These are phyloP conservation scores for Syncephalis plumigaleata DNA, from an alignment of 371 early-diverging fungal genomes.

Conservation along the genomic window DNA sequence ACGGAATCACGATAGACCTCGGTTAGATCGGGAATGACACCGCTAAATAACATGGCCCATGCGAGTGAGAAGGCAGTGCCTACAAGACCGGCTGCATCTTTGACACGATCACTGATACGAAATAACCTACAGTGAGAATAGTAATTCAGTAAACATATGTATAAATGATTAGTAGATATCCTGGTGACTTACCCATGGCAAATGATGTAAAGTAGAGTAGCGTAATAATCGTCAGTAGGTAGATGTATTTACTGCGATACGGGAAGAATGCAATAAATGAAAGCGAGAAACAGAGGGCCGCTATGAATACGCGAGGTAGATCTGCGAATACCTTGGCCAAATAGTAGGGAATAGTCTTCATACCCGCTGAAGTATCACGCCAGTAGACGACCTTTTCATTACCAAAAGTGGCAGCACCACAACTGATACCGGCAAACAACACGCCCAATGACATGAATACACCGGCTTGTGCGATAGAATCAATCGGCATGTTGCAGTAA, in stretches of 20 bases:
- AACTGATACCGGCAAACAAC: conserved; percentile 7
- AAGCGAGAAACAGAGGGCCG: conserved; percentile 23
- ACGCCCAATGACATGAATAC: conserved; percentile 2
- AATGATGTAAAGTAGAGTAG: conserved; percentile 3
- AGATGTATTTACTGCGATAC: too few relatives aligned
- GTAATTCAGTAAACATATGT: conserved; percentile 7
- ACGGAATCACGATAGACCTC: conserved; percentile 11
- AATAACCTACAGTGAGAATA: conserved; percentile 18
- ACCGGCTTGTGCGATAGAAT: not conserved
- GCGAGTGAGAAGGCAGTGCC: conserved; percentile 21
- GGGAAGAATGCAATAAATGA: conserved; percentile 12
- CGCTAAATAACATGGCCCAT: conserved; percentile 17
- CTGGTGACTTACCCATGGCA: conserved; percentile 16
- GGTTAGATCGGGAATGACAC: conserved; percentile 18
- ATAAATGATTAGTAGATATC: conserved; percentile 9
- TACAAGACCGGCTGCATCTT: conserved; percentile 14
- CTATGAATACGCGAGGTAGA: conserved; percentile 24
- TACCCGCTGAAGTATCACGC: conserved; percentile 27
- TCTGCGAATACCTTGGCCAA: conserved; percentile 29
- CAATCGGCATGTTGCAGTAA: too few relatives aligned
- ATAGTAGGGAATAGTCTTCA: conserved; percentile 24
- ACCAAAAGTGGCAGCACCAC: conserved; percentile 23
- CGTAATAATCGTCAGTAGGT: too few relatives aligned
- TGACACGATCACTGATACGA: conserved; percentile 18
- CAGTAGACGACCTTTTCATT: conserved; percentile 28